Evolutionary conservation across 2,329 filamentous ascomycete species (phyloP).

Genomic region (Colletotrichum nymphaeae): DNA sequence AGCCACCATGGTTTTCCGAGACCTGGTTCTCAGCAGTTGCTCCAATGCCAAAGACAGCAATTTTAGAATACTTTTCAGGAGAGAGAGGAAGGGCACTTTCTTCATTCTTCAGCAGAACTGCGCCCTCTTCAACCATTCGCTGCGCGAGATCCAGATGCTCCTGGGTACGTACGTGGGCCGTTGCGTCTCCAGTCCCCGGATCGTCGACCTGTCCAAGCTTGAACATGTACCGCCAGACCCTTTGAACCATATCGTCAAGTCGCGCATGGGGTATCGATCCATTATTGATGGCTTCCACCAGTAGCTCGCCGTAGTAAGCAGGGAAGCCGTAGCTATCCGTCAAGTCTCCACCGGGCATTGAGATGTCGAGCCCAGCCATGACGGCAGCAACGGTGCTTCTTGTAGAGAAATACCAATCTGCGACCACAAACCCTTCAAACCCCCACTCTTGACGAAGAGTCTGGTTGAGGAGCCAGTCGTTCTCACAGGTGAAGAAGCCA

Average conservation of each 20-base stretch:
- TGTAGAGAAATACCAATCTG: conserved; percentile 37
- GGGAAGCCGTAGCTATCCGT: conserved; percentile 43
- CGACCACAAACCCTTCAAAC: conserved; percentile 31
- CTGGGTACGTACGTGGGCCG: neutral
- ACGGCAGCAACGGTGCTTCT: conserved; percentile 39
- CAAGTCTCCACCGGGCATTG: conserved; percentile 47
- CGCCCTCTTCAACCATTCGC: conserved; percentile 13
- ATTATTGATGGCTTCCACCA: conserved; percentile 80
- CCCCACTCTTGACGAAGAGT: conserved; percentile 31
- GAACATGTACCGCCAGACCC: conserved; percentile 14
- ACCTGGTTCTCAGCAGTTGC: conserved; percentile 58
- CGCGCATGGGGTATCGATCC: conserved; percentile 64
- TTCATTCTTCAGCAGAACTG: conserved; percentile 65
- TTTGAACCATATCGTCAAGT: neutral
- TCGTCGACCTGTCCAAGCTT: conserved; percentile 10
- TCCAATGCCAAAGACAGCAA: conserved; percentile 61
- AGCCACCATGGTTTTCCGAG: conserved; percentile 37
- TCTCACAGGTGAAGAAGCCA: conserved; percentile 46
- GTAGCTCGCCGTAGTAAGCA: conserved; percentile 70
- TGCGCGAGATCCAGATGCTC: conserved; percentile 1
- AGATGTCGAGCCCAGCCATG: conserved; percentile 44
- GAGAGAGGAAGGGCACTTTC: conserved; percentile 62
- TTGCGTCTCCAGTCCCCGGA: conserved; percentile 31
- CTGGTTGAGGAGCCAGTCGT: conserved; percentile 7
- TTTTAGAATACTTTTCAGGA: conserved; percentile 48